Evolutionary conservation across 108 stramenopile genomes (phyloP).

Genomic region (Nannochloropsis gaditana): DNA sequence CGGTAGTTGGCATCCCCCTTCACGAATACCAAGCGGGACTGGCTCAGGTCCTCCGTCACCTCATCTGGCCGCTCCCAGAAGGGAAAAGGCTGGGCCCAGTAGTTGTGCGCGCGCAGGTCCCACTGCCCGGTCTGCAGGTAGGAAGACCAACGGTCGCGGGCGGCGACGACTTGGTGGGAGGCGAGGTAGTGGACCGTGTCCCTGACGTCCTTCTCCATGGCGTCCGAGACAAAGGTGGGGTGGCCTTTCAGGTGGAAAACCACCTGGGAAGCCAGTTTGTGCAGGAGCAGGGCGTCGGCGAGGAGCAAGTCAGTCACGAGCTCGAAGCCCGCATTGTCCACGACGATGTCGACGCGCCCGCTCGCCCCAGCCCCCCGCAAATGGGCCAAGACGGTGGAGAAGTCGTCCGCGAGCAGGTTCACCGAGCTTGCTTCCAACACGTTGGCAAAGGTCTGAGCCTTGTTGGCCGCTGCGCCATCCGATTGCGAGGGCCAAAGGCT

Average conservation of each 20-base stretch:
- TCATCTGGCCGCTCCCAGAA: conserved; percentile 85
- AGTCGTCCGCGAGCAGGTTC: conserved; percentile 83
- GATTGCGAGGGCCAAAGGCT: conserved; percentile 82
- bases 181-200: conserved; percentile 33
- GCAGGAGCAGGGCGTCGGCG: conserved; percentile 74
- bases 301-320: conserved; percentile 81
- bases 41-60: conserved; percentile 39
- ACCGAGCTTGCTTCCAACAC: conserved; percentile 66
- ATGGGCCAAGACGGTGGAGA: conserved; percentile 22
- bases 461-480: conserved; percentile 21
- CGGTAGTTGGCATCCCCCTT: conserved; percentile 97
- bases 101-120: conserved; percentile 76
- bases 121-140: conserved; percentile 68
- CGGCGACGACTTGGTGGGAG: conserved; percentile 59
- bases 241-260: conserved; percentile 76
- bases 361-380: conserved; percentile 54
- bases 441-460: conserved; percentile 64
- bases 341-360: conserved; percentile 80
- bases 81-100: conserved; percentile 81
- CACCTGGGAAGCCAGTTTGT: conserved; percentile 66
- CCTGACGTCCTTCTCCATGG: conserved; percentile 73
- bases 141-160: conserved; percentile 66
- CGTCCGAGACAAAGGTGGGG: conserved; percentile 94
- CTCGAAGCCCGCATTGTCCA: conserved; percentile 96
- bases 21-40: conserved; percentile 69